These are phyloP conservation scores for Chytriomyces sp. DNA, from an alignment of 192 early-diverging fungal species.

Conservation along the genomic window DNA sequence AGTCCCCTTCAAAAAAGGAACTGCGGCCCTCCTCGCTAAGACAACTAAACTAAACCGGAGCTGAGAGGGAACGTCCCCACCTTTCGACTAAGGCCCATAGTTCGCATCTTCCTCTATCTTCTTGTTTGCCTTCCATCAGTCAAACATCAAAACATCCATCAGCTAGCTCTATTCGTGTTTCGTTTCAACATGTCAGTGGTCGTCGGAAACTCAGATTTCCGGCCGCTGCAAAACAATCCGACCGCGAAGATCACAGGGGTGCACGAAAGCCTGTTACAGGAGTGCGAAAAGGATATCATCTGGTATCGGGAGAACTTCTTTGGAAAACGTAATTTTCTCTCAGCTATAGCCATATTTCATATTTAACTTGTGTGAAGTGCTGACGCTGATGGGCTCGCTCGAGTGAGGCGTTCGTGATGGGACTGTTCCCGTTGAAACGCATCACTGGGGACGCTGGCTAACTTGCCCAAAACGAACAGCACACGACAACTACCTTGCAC, in stretches of 20 bases:
- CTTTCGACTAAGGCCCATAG: background rate
- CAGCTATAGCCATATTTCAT: no score
- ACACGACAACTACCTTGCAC: constrained; percentile 54
- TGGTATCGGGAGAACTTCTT: constrained; percentile 69
- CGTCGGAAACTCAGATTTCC: constrained; percentile 52
- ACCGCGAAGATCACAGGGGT: constrained; percentile 52
- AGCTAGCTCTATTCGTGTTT: no score
- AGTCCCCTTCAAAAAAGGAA: background rate
- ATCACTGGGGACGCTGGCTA: background rate
- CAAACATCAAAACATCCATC: no score
- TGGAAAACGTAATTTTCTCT: constrained; percentile 57
- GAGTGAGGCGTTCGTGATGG: no score
- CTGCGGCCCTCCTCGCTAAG: background rate
- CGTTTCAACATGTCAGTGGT: constrained; percentile 46
- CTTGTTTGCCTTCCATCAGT: no score
- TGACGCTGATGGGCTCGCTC: background rate
- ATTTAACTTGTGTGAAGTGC: background rate
- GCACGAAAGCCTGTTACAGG: constrained; percentile 62
- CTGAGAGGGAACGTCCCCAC: background rate
- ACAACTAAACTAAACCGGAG: background rate
- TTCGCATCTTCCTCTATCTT: no score
- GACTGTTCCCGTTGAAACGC: no score
- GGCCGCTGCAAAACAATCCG: constrained; percentile 43
- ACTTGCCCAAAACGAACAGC: constrained; percentile 25
- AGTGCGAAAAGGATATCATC: constrained; percentile 70